Evolutionary conservation across 2,329 filamentous ascomycete genomes (phyloP), one percentile per base, ranked within the genome.

Genomic region (Microdochium paspali): DNA sequence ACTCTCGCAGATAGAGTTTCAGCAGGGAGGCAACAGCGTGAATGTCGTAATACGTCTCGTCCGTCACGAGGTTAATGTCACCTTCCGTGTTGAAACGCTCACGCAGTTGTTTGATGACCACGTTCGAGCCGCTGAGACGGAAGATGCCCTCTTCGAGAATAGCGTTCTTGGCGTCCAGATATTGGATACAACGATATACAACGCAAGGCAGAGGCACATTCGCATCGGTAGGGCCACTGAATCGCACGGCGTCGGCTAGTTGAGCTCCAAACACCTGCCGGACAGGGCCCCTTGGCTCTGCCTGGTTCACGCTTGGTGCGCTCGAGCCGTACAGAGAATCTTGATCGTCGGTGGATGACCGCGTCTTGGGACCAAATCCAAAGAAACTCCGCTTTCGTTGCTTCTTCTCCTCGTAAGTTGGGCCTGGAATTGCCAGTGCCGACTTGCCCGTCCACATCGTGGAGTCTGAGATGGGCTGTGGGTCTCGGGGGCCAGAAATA

Each of bases 1-100:
- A 72, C 66, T 98, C 93, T 47, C 93, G 84, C 43, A 98, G 74
- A 63, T 97, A 98, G 44, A 94, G 75, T 68, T 98, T 98, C 58
- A 98, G 76, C 44, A 98, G 73, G 28, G 90, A 95, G 7, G 93
- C 93, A 10, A 98, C 86, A 1, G 93, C 93, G 63, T 98, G 91
- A 24, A 98, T 90, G 63, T 98, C 93, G 61, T 95, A 89, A 62
- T 91, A 94, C 49, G 87, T 82, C 45, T 85, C 85, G 50, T 91
- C 90, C 2, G 77, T 79, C 24, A 96, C 65, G 46, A 98, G 74
- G 61, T 95, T 89, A 54, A 98, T 79, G 61, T 98, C 93, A 43
- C 90, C 85, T 69, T 98, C 90, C 3, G 69, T 82, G 65, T 98
- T 96, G 71, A 98, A 98, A 2, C 90, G 84, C 62, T 97, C 91